Percentiles rank a stretch among this genome's conserved stretches.
These are phyloP conservation scores for Yamadazyma philogaea DNA, from an alignment of 805 yeast genomes.

Conservation along the genomic window DNA sequence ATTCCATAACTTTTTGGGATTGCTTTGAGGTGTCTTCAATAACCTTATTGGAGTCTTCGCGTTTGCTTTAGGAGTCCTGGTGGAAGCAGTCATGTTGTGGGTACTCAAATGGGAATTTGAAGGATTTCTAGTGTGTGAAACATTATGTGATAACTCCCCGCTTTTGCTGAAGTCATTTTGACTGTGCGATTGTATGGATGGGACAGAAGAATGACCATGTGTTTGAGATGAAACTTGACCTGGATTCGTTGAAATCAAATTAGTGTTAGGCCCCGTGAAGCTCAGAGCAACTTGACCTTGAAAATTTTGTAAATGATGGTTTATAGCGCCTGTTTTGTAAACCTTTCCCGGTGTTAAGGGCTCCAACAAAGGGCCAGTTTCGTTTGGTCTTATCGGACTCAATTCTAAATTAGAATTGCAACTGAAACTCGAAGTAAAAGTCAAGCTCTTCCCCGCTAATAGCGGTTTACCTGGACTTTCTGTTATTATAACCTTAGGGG, in stretches of 20 bases:
- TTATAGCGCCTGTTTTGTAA: slow-evolving; percentile 16
- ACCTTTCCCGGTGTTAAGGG: slow-evolving; percentile 55
- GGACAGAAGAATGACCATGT: background rate
- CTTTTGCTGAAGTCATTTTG: background rate
- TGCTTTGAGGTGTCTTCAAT: slow-evolving; percentile 40
- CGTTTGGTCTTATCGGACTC: slow-evolving; percentile 55
- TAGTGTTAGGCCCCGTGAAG: slow-evolving; percentile 2
- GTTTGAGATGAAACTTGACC: slow-evolving; percentile 5
- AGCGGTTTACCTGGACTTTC: slow-evolving; percentile 41
- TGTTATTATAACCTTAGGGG: slow-evolving; percentile 25
- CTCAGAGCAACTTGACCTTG: slow-evolving; percentile 10
- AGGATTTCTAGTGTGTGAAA: slow-evolving; percentile 7
- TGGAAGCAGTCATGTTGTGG: background rate
- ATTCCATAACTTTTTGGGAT: slow-evolving; percentile 55
- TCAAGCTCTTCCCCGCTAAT: slow-evolving; percentile 40
- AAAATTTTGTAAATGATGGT: slow-evolving; percentile 13
- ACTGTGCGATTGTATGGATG: background rate
- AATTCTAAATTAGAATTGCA: slow-evolving; percentile 62
- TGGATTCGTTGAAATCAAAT: slow-evolving; percentile 2
- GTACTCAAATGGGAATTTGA: slow-evolving; percentile 6
- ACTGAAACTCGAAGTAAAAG: slow-evolving; percentile 64
- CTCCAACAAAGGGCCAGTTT: slow-evolving; percentile 64
- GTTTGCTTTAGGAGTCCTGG: slow-evolving; percentile 33
- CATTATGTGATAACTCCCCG: slow-evolving; percentile 7
- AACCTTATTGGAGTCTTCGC: slow-evolving; percentile 35